Conservation (phyloP, 495 filamentous ascomycete genomes). For the Baudoinia panamericana region DNA sequence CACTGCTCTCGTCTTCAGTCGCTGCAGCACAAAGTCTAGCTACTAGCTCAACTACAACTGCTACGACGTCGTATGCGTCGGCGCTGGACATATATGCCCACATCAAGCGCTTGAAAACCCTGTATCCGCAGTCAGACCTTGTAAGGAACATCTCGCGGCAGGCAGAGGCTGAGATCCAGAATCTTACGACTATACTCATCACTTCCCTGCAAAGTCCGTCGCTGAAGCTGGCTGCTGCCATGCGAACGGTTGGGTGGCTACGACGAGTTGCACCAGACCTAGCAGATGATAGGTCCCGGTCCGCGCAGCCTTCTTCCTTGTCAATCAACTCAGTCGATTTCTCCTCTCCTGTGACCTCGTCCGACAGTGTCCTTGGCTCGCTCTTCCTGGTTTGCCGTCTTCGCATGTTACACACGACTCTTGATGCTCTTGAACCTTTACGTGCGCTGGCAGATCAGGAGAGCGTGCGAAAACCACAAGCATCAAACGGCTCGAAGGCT, state of each 20-base stretch:
- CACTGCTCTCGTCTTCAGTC: conserved; percentile 65
- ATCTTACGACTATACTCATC: conserved; percentile 79
- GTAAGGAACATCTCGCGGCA: conserved; percentile 59
- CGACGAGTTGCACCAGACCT: conserved; percentile 75
- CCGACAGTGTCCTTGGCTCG: conserved; percentile 55
- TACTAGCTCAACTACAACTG: conserved; percentile 30
- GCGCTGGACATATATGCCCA: conserved; percentile 89
- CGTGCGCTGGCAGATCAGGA: conserved; percentile 85
- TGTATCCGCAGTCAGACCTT: conserved; percentile 69
- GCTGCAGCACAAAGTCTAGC: conserved; percentile 33
- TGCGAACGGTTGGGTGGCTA: conserved; percentile 86
- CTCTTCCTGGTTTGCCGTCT: conserved; percentile 81
- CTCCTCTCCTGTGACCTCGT: conserved; percentile 8
- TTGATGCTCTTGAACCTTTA: conserved; percentile 75
- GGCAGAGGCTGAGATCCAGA: conserved; percentile 77
- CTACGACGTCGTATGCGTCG: conserved; percentile 70
- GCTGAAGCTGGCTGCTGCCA: conserved; percentile 78
- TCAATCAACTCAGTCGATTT: conserved; percentile 7
- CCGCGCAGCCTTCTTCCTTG: not conserved
- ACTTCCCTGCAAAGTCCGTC: conserved; percentile 57
- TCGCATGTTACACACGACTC: conserved; percentile 61
- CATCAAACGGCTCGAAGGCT: not conserved
- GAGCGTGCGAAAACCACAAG: conserved; percentile 31
- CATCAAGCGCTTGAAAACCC: conserved; percentile 69
- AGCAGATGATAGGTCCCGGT: conserved; percentile 6